These are phyloP conservation scores for Trametes cinnabarina DNA, from an alignment of 768 basidiomycete genomes.

Conservation along the genomic window DNA sequence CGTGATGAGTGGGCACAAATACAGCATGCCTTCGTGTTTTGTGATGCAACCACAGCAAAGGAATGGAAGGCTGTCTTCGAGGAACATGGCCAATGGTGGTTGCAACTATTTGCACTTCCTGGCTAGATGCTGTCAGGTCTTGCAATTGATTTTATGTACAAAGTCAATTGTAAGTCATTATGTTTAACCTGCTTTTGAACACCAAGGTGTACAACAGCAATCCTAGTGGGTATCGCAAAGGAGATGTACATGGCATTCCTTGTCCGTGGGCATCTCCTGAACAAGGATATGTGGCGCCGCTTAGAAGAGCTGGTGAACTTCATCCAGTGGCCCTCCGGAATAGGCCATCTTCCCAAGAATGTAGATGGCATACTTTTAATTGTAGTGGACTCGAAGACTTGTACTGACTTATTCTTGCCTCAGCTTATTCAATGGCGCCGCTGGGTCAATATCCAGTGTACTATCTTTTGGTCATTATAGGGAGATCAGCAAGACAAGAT, in stretches of 20 bases:
- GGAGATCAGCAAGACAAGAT: neutral
- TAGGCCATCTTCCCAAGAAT: neutral
- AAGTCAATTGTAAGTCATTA: no score
- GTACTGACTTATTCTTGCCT: neutral
- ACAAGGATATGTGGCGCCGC: neutral
- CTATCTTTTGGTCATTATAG: neutral
- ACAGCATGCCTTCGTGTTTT: no score
- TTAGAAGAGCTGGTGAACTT: neutral
- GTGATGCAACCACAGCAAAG: no score
- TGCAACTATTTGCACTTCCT: no score
- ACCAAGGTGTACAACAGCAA: no score
- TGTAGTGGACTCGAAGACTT: no score
- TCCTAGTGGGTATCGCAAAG: neutral
- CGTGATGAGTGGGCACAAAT: no score
- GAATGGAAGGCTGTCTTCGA: no score
- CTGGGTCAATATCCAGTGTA: constrained; percentile 2
- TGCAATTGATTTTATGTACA: no score
- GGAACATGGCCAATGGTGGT: no score
- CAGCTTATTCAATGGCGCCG: constrained; percentile 5
- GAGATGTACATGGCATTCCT: neutral
- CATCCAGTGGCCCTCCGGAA: neutral
- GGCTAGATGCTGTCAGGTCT: no score
- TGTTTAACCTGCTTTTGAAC: no score
- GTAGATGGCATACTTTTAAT: neutral
- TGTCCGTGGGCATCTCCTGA: neutral